Evolutionary conservation across 345 rosid genomes (phyloP).

Genomic region (Euphorbia pulcherrima): DNA sequence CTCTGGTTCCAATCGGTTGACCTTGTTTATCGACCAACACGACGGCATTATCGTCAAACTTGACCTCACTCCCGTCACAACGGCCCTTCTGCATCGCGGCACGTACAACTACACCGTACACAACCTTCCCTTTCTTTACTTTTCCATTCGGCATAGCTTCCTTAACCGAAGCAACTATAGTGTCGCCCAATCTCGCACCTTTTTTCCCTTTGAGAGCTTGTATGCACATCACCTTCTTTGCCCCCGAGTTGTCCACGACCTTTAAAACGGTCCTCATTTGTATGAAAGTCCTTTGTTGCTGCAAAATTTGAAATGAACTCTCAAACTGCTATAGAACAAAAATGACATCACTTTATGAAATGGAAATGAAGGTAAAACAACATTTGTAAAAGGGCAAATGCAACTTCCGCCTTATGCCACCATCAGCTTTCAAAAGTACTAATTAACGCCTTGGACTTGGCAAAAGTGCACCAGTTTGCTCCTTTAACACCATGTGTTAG

Average conservation of each 20-base stretch:
- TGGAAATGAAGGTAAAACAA: not conserved
- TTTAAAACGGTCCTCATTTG: conserved; percentile 89
- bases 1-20: conserved; percentile 71
- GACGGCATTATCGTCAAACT: conserved; percentile 87
- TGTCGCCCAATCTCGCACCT: conserved; percentile 82
- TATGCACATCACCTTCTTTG: conserved; percentile 84
- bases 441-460: too few relatives aligned
- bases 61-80: conserved; percentile 80
- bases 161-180: conserved; percentile 77
- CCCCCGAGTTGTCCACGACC: conserved; percentile 88
- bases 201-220: conserved; percentile 70
- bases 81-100: conserved; percentile 91
- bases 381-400: not conserved
- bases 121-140: conserved; percentile 89
- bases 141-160: conserved; percentile 91
- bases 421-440: too few relatives aligned
- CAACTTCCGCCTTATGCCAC: too few relatives aligned
- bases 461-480: too few relatives aligned
- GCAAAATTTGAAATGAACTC: conserved; percentile 13
- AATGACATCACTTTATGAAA: not conserved
- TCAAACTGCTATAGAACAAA: not conserved
- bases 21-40: conserved; percentile 73
- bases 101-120: conserved; percentile 71
- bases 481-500: too few relatives aligned
- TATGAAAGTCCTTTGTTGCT: conserved; percentile 72